These are phyloP conservation scores for Candida tetrigidarum DNA, from an alignment of 1,139 yeast genomes.

Conservation along the genomic window DNA sequence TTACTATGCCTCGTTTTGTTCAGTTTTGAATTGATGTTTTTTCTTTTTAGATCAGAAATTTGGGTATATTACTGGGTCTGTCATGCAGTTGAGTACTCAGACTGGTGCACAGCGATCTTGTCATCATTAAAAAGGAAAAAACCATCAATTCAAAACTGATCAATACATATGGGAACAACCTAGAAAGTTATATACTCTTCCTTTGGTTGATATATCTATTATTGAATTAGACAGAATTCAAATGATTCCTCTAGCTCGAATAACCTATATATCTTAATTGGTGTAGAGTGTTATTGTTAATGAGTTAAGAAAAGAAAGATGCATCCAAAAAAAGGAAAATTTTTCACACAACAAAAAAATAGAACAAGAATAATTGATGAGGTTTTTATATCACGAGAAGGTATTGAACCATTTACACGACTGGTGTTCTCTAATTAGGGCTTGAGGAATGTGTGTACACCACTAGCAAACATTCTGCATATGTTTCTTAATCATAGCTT, in stretches of 20 bases:
- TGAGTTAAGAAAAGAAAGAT: background rate
- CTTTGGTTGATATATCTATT: constrained; percentile 2
- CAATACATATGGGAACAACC: background rate
- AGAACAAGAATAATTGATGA: too few relatives aligned
- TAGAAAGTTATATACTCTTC: background rate
- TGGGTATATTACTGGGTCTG: constrained; percentile 39
- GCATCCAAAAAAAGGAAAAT: background rate
- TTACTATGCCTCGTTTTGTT: too few relatives aligned
- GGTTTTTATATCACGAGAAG: too few relatives aligned
- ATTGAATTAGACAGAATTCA: background rate
- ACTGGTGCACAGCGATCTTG: constrained; percentile 53
- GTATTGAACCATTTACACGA: too few relatives aligned
- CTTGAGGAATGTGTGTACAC: too few relatives aligned
- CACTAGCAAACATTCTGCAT: too few relatives aligned
- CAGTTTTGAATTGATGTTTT: background rate
- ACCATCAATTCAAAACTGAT: background rate
- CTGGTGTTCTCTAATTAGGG: too few relatives aligned
- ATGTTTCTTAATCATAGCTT: too few relatives aligned
- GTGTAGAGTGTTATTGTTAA: background rate
- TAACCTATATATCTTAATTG: constrained; percentile 1
- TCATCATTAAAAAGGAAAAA: constrained; percentile 28
- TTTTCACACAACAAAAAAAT: background rate
- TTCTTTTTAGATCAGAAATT: constrained; percentile 5
- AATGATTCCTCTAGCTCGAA: background rate
- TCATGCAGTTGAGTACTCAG: constrained; percentile 47